Base-by-base conservation (phyloP, 352 stramenopile genomes). In the Globisporangium paddicum region DNA sequence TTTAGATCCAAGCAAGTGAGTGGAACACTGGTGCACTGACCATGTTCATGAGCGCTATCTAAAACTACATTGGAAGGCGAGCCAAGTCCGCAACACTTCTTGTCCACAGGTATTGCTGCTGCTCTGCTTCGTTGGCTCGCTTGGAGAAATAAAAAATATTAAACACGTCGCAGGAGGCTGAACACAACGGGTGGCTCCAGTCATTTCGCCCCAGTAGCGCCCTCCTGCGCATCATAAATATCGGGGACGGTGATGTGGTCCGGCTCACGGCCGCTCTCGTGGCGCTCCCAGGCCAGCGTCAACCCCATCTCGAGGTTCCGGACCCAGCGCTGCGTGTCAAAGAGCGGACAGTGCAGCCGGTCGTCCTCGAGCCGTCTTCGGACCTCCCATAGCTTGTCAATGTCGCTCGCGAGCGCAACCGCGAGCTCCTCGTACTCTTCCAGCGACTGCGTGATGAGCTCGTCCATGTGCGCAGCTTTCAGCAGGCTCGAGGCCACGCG, bases 401-500 rank as follows among this genome's bases (percentile, higher is more conserved):
- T 77, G 65, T 98, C 89, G 32, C 76, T 91, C 7, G 90, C 92
- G 18, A 98, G 75, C 25, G 77, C 62, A 11, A 98, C 90, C 0
- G 91, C 91, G 16, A 96, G 60, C 55, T 98, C 87, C 55, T 98
- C 93, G 69, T 98, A 98, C 65, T 92, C 81, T 28, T 90, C 73
- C 11, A 91, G 66, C 19, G 79, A 73, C 34, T 62, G 66, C 5
- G 82, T 83, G 52, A 98, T 86, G 8, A 97, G 66, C 46, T 97
- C 81, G 11, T 66, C 67, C 49, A 97, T 69, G 45, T 91, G 89
- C 9, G 83, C 86, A 0, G 82, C 79, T 5, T 82, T 79, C 18
- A 97, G 64, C 34, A 98, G 62, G 72, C 80, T 96, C 19, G 86
- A 88, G 10, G 88, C 89, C 4, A 98, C 88, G 42, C 93, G 85